Base-by-base conservation (phyloP, 164 flowering plant genomes). In the Tetrastigma voinierianum region DNA sequence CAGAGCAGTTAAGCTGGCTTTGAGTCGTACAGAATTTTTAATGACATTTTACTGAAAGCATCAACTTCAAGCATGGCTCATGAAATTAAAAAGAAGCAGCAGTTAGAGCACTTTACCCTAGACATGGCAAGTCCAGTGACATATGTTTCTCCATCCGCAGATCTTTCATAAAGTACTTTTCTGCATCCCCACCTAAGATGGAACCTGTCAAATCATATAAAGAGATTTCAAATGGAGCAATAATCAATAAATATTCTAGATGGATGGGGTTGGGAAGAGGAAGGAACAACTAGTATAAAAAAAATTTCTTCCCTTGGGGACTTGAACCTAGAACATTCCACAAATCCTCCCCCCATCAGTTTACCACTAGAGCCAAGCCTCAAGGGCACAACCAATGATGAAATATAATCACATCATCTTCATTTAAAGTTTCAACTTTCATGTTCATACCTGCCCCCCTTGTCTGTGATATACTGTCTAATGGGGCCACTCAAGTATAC, bases 151-250 rank as follows among this genome's bases (percentile, higher is more conserved):
- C 97, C 99, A 83, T 86, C 82, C 16, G 80, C 74, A 60, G 81
- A 76, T 82, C 74, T 81, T 65, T 86, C 90, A 76, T 86, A 88
- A 53, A 84, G 92, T 68, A 95, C 72, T 73, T 95, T 80, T 79
- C 97, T 86, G 81, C 99, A 95, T 61, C 99, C 99, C 99, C 97
- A 95, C 81, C 97, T 82, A 57, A 95, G 87, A 75, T 95, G 99
- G 70, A 95, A 91, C 82, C 97, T 94, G 83, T 70, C 64, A 62
- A 14, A 66, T 65, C 52, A 78, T 51, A 70, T 21, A 68, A 52
- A 59, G 49, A 55, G 14, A 63, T 23, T 47, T 3, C 14, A 14
- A 57, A 59, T 1, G 13, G 14, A 11, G 23, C 61, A 44, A 3
- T 43, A 61, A 59, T 32, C 17, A 47, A 15, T 15, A 51, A 32